Base-by-base conservation (phyloP, 768 basidiomycete genomes). In the Boletus vermiculosoides region DNA sequence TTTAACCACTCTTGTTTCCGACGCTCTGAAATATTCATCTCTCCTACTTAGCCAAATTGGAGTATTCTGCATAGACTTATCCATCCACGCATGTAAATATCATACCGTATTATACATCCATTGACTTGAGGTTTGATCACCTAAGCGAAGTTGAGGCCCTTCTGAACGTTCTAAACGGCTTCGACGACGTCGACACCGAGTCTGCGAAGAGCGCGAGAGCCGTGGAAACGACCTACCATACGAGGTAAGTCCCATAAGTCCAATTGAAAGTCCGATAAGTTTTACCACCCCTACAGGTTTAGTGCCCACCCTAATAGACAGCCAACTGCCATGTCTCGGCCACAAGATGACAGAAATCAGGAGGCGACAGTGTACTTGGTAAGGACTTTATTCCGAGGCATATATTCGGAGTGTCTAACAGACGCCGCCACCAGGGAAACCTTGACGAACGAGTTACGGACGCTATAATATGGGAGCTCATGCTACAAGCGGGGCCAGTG, bases 401-500 rank as follows among this genome's bases (percentile, higher is more conserved):
- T 30, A 30, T 5, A 30, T 30, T 20, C 10, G 0, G 8, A 9
- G 8, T 44, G 9, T 20, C 30, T 59, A 20, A 59, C 59, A 30
- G 8, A 40, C 9, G 2, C 4, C 0, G 15, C 9, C 3, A 10
- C 37, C 18, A 98, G 96, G 96, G 96, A 49, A 98, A 99, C 71
- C 83, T 99, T 30, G 96, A 98, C 71, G 97, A 98, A 73, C 83
- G 94, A 55, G 94, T 91, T 66, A 83, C 90, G 11, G 96, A 98
- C 72, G 92, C 95, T 33, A 79, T 98, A 54, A 80, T 98, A 52
- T 98, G 96, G 96, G 96, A 98, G 77, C 76, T 99, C 46, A 98
- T 99, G 96, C 73, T 99, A 39, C 96, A 98, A 76, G 95, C 96
- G n/a, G 96, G 96, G 9, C 96, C 96, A 62, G 94, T 98, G 49